Base-by-base conservation (phyloP, 2,329 filamentous ascomycete genomes). In the Sclerotinia borealis region DNA sequence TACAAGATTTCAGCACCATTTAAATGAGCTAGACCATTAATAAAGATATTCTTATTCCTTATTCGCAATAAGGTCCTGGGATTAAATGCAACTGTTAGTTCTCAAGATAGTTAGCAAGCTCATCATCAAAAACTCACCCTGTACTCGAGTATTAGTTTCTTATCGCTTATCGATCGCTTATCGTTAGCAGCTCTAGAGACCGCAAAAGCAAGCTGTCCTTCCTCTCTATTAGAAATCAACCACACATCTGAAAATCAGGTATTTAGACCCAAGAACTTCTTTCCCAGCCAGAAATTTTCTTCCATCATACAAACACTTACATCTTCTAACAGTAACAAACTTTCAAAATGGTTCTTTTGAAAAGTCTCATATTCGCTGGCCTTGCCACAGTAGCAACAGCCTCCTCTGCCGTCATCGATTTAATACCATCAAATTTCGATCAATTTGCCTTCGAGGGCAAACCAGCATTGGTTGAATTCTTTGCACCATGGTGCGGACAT, bases 401-500 rank as follows among this genome's bases (percentile, higher is more conserved):
- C 11, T 86, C 87, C 72, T 95, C 92, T 63, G 89, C 91, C 63
- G 95, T 99, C 68, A 82, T 96, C 72, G 93, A 98, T 77, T 88
- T 99, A 66, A 87, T 90, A 65, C 92, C 93, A 63, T 81, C 81
- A 72, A 99, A 97, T 82, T 99, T 99, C 77, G 93, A 98, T 81
- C 80, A 88, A 54, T 83, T 96, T 62, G 92, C 96, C 68, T 83
- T 96, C 65, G 93, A 91, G 51, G 92, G 92, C 77, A 98, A 96
- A 81, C 93, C 95, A 49, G 93, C 95, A 0, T 87, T 99, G 31
- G 92, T 98, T 72, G 93, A 98, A 77, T 99, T 99, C 85, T 98
- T 96, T 75, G 95, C 95, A 39, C 93, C 93, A 29, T 99, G 95
- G 95, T 99, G 95, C 75, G 96, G 95, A 37, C 95, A 99, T 83